Percentiles rank a stretch among this genome's conserved stretches.
phyloP scores from a whole-genome alignment of 805 yeast genomes.

The Metschnikowia corniflorae region DNA sequence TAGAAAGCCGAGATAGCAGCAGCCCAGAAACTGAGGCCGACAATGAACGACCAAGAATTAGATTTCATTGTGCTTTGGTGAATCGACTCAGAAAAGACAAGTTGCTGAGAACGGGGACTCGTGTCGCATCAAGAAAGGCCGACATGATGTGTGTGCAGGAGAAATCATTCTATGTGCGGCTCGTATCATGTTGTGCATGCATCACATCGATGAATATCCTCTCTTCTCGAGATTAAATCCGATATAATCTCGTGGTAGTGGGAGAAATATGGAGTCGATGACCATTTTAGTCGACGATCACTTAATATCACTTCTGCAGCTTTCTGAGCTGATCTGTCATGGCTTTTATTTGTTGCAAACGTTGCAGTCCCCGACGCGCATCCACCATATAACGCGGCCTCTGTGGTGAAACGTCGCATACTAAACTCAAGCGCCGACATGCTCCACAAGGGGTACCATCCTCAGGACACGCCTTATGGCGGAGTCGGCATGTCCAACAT shows the following conservation, averaged over 20 bases:
- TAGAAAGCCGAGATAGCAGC: slow-evolving; percentile 57
- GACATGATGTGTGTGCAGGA: slow-evolving; percentile 4
- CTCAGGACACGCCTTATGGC: slow-evolving; percentile 21
- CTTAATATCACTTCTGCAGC: too few species aligned
- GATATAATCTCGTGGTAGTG: too few species aligned
- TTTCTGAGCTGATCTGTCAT: slow-evolving; percentile 9
- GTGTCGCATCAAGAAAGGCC: slow-evolving; percentile 7
- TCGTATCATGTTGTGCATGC: too few species aligned
- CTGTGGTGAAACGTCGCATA: slow-evolving; percentile 13
- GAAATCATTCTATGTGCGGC: background rate
- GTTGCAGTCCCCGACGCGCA: slow-evolving; percentile 2
- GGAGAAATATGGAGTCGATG: too few species aligned
- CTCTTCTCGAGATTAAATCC: too few species aligned
- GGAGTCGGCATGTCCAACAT: slow-evolving; percentile 21
- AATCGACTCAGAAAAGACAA: background rate
- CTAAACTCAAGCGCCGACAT: slow-evolving; percentile 14
- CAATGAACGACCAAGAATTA: slow-evolving; percentile 16
- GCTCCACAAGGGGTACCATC: slow-evolving; percentile 15
- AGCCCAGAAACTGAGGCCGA: slow-evolving; percentile 16
- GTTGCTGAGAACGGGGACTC: background rate
- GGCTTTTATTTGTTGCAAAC: slow-evolving; percentile 8
- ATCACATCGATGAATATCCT: too few species aligned
- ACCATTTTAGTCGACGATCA: too few species aligned
- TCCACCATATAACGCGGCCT: slow-evolving; percentile 18
- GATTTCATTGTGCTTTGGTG: slow-evolving; percentile 12